phyloP scores from a whole-genome alignment of 2,329 filamentous ascomycete species.

The Nemania serpens region DNA sequence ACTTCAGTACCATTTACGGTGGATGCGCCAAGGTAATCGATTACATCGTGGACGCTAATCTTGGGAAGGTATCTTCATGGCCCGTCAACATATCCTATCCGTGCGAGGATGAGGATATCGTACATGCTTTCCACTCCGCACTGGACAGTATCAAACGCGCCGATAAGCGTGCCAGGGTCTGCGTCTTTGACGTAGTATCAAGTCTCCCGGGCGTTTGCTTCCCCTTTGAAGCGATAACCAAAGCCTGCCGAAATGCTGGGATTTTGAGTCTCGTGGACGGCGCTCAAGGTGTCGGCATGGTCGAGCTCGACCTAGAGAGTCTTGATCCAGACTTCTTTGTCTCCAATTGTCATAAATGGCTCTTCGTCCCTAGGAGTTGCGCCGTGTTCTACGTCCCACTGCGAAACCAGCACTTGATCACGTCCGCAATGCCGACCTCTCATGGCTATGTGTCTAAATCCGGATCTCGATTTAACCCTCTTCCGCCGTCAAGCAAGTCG shows the following conservation, averaged over 20 bases:
- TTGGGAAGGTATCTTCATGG: constrained; percentile 47
- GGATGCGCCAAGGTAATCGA: constrained; percentile 75
- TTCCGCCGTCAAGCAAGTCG: constrained; percentile 54
- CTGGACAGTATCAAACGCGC: constrained; percentile 56
- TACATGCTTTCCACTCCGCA: constrained; percentile 62
- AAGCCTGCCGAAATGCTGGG: constrained; percentile 66
- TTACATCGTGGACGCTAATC: constrained; percentile 70
- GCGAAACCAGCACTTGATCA: constrained; percentile 76
- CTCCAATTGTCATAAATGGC: constrained; percentile 90
- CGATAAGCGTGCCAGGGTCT: constrained; percentile 68
- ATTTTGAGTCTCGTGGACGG: constrained; percentile 80
- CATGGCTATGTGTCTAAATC: constrained; percentile 69
- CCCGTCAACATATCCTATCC: constrained; percentile 71
- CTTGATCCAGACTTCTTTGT: constrained; percentile 86
- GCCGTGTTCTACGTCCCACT: constrained; percentile 79
- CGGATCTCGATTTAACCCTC: constrained; percentile 44
- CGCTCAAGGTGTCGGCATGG: constrained; percentile 82
- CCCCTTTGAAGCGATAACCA: constrained; percentile 72
- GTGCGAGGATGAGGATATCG: constrained; percentile 68
- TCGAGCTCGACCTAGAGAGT: constrained; percentile 67
- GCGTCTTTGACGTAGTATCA: constrained; percentile 79
- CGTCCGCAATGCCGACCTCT: constrained; percentile 76
- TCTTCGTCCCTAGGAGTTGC: constrained; percentile 77
- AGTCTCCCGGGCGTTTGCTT: constrained; percentile 79
- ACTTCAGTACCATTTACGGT: constrained; percentile 79